phyloP scores from a whole-genome alignment of 2,329 filamentous ascomycete genomes.

The Dissoconium aciculare region DNA sequence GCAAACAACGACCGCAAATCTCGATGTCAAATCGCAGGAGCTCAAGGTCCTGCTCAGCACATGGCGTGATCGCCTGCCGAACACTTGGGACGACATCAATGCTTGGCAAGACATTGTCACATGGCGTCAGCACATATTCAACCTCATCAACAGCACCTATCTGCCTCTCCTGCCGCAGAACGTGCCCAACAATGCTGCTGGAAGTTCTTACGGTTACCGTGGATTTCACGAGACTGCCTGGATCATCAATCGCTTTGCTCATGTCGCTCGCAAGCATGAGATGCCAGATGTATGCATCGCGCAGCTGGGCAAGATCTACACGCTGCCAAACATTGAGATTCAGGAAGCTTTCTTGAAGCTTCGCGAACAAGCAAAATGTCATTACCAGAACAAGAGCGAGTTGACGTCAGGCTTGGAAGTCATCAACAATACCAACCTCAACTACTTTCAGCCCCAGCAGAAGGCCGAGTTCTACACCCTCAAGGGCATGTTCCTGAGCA shows the following conservation, averaged over 20 bases:
- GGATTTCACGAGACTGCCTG: constrained; percentile 98
- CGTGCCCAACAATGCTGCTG: constrained; percentile 60
- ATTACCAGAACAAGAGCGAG: constrained; percentile 91
- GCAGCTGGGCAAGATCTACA: constrained; percentile 95
- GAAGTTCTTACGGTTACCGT: constrained; percentile 88
- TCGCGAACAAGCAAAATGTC: constrained; percentile 95
- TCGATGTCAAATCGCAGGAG: constrained; percentile 90
- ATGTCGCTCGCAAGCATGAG: constrained; percentile 92
- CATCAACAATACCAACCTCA: constrained; percentile 98
- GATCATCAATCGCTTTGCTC: constrained; percentile 98
- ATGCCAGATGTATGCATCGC: constrained; percentile 94
- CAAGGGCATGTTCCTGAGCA: constrained; percentile 98
- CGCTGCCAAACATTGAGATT: constrained; percentile 96
- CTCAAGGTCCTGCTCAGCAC: constrained; percentile 84
- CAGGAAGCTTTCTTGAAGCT: constrained; percentile 97
- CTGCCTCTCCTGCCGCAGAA: constrained; percentile 67
- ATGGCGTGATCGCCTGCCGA: constrained; percentile 89
- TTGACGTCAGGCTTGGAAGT: constrained; percentile 87
- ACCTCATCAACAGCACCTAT: constrained; percentile 89
- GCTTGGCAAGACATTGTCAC: constrained; percentile 99
- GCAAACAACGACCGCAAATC: constrained; percentile 65
- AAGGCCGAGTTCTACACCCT: constrained; percentile 98
- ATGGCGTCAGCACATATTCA: constrained; percentile 98
- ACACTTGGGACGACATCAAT: constrained; percentile 98
- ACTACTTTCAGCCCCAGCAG: constrained; percentile 90